Conservation (phyloP, 352 stramenopile species). For the Globisporangium camurandrum region DNA sequence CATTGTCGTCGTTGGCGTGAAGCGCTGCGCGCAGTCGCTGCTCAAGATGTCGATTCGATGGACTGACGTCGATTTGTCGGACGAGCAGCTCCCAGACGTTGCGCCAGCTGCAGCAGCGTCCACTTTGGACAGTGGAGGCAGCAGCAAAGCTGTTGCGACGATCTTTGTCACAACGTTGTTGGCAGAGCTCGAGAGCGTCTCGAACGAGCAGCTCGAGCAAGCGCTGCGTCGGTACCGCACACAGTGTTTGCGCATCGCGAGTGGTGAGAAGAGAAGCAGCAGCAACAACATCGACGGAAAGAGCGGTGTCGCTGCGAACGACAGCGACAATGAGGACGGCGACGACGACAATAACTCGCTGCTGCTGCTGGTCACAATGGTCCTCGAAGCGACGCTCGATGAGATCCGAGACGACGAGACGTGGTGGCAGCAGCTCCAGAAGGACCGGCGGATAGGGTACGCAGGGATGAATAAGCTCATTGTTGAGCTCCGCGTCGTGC, state of each 20-base stretch:
- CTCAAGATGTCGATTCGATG: constrained; percentile 67
- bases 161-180: constrained; percentile 47
- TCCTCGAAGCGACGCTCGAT: constrained; percentile 39
- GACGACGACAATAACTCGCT: constrained; percentile 14
- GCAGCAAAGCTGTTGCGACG: constrained; percentile 7
- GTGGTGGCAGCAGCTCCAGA: constrained; percentile 50
- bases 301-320: constrained; percentile 6
- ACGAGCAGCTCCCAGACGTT: constrained; percentile 37
- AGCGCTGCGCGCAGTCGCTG: constrained; percentile 52
- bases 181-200: constrained; percentile 38
- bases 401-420: constrained; percentile 52
- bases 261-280: no score
- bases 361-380: constrained; percentile 29
- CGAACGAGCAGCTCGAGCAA: constrained; percentile 57
- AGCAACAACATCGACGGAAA: constrained; percentile 2
- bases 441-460: constrained; percentile 41
- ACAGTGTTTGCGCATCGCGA: not conserved
- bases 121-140: constrained; percentile 1
- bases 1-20: constrained; percentile 36
- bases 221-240: constrained; percentile 25
- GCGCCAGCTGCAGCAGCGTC: no score
- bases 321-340: constrained; percentile 6
- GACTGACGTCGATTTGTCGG: constrained; percentile 51
- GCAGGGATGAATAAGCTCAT: constrained; percentile 64
- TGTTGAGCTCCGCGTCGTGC: constrained; percentile 48